These are phyloP conservation scores for Pseudogymnoascus sp. DNA, from an alignment of 2,329 filamentous ascomycete species.

Conservation along the genomic window DNA sequence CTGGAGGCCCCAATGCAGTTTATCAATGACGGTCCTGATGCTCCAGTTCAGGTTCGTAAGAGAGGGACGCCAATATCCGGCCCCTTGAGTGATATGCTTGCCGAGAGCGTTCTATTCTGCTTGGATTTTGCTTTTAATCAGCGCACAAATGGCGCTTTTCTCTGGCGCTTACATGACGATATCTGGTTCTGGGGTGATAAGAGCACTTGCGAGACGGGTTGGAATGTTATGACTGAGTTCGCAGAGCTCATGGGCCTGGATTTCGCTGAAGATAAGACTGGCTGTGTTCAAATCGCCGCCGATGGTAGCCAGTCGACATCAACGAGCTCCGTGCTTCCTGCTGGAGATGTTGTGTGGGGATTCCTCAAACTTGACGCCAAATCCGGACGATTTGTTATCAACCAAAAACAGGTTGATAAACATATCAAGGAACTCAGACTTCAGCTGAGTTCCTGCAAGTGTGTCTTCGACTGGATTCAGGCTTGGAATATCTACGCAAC, in stretches of 20 bases:
- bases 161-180: constrained; percentile 59
- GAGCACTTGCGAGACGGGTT: constrained; percentile 44
- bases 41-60: constrained; percentile 38
- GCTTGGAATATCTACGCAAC: constrained; percentile 52
- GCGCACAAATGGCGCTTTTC: constrained; percentile 42
- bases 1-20: constrained; percentile 54
- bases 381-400: constrained; percentile 44
- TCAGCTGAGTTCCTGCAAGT: constrained; percentile 46
- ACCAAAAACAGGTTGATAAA: constrained; percentile 44
- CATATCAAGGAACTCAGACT: constrained; percentile 48
- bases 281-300: constrained; percentile 35
- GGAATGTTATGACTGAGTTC: constrained; percentile 51
- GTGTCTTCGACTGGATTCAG: constrained; percentile 50
- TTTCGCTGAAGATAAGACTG: constrained; percentile 52
- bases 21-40: constrained; percentile 41
- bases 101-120: constrained; percentile 54
- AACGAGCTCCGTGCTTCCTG: constrained; percentile 34
- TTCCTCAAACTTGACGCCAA: constrained; percentile 46
- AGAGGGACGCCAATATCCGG: constrained; percentile 55
- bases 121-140: constrained; percentile 59
- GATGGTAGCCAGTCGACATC: not conserved
- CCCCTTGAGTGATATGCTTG: constrained; percentile 50
- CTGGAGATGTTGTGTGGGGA: constrained; percentile 49
- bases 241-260: constrained; percentile 45
- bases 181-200: constrained; percentile 62